Base-by-base conservation (phyloP, 352 stramenopile genomes). In the Globisporangium perplexum region DNA sequence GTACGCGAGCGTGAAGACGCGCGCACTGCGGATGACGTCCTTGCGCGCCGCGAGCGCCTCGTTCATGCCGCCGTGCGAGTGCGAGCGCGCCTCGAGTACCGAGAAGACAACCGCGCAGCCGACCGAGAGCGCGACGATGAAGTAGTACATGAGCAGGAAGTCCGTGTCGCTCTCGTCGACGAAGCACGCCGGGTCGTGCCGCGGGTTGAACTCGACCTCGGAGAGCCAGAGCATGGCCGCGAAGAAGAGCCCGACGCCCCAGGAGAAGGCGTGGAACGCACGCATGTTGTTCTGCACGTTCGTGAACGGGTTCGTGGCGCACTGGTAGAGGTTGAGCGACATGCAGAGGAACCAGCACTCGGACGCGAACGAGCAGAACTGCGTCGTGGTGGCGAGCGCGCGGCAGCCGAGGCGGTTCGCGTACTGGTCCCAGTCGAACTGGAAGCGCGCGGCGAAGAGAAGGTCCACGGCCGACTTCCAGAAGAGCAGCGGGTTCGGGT, bases 311-410 rank as follows among this genome's bases (percentile, higher is more conserved):
- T 95, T 95, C 17, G 83, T 95, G 20, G 77, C 75, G 62, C 80
- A 90, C 46, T 89, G 75, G 58, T 93, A 90, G 38, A 96, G 53
- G 44, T 93, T 88, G 22, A 93, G 77, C 12, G 86, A 78, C 74
- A 96, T 90, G 56, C 71, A 81, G 43, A 95, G 69, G 58, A 96
- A 94, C 80, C 83, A 95, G 63, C 83, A 91, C 65, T 92, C 81
- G 66, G 81, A 91, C 53, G 79, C 74, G 57, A 90, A 88, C 49
- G 64, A 75, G 50, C 75, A 83, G 50, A 89, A 90, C 60, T 92
- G 79, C 35, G 79, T 90, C 45, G 83, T 57, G 28, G 76, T 83
- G 10, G 74, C 81, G 15, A 89, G 61, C 23, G 63, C 63, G 28
- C 74, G 76, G 50, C 81, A 89, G 39, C 72, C 74, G 20, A 76